Evolutionary conservation across 2,329 filamentous ascomycete species (phyloP).

Genomic region (Escovopsis sp.): DNA sequence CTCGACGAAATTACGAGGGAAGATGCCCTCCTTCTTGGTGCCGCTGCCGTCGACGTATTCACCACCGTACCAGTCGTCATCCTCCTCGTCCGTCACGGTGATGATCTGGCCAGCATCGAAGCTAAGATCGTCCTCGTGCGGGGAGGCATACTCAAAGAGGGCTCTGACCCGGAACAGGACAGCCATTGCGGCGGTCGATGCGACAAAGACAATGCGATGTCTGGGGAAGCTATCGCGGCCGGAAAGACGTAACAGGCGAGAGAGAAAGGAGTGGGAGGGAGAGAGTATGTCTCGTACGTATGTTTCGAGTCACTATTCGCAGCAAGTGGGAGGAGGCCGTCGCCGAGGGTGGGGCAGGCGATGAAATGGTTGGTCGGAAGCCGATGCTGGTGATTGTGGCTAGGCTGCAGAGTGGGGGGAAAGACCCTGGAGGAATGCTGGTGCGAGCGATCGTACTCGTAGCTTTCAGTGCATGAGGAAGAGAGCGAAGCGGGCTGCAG

Average conservation of each 20-base stretch:
- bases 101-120: conserved; percentile 81
- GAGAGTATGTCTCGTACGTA: no score
- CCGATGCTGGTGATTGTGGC: not conserved
- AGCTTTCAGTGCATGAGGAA: no score
- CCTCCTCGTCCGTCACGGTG: conserved; percentile 83
- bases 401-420: not conserved
- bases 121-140: conserved; percentile 86
- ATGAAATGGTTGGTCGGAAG: not conserved
- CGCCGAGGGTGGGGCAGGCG: not conserved
- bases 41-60: conserved; percentile 71
- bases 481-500: no score
- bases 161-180: conserved; percentile 87
- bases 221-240: conserved; percentile 3
- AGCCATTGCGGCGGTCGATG: conserved; percentile 42
- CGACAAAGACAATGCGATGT: conserved; percentile 5
- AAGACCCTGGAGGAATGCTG: not conserved
- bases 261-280: not conserved
- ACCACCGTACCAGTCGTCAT: conserved; percentile 85
- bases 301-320: not conserved
- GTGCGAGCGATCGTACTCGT: no score
- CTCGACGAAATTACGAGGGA: conserved; percentile 95
- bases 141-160: conserved; percentile 83
- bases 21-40: conserved; percentile 67
- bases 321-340: conserved; percentile 4
- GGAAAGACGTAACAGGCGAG: no score